These are phyloP conservation scores for Plantago lanceolata DNA, from an alignment of 305 asterid species.

Conservation along the genomic window DNA sequence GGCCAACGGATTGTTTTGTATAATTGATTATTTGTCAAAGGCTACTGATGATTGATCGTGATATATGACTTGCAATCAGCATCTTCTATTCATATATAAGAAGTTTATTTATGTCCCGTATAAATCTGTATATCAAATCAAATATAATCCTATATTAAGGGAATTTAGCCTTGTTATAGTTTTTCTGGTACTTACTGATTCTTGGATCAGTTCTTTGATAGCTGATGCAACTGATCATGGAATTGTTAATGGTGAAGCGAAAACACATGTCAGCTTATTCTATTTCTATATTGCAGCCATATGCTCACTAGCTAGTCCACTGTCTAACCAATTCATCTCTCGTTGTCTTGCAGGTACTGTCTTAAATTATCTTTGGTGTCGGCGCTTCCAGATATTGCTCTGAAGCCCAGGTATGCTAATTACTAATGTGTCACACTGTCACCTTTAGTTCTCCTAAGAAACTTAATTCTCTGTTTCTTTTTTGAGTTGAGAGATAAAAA, in stretches of 20 bases:
- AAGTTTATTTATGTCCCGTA: not conserved
- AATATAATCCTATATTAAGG: too few species aligned
- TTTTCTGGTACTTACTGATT: not conserved
- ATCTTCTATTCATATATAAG: too few species aligned
- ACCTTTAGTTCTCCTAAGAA: not conserved
- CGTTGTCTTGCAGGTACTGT: slow-evolving; percentile 40
- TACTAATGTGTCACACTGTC: too few species aligned
- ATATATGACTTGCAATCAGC: too few species aligned
- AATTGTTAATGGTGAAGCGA: not conserved
- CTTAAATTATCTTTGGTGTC: slow-evolving; percentile 65
- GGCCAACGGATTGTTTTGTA: too few species aligned
- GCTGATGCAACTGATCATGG: not conserved
- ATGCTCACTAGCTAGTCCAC: not conserved
- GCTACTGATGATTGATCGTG: too few species aligned
- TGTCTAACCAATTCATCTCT: too few species aligned
- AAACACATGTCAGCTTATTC: not conserved
- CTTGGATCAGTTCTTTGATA: not conserved
- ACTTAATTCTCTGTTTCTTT: not conserved
- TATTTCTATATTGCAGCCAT: not conserved
- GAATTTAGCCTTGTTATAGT: too few species aligned
- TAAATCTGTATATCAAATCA: not conserved
- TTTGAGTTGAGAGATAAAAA: not conserved
- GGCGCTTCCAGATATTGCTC: slow-evolving; percentile 47
- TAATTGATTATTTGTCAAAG: too few species aligned
- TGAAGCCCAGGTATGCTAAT: slow-evolving; percentile 48